A percentile compares a stretch with the other conserved stretches of the same genome.
phyloP scores from a whole-genome alignment of 345 rosid species.

The Eucalyptus tenuipes region DNA sequence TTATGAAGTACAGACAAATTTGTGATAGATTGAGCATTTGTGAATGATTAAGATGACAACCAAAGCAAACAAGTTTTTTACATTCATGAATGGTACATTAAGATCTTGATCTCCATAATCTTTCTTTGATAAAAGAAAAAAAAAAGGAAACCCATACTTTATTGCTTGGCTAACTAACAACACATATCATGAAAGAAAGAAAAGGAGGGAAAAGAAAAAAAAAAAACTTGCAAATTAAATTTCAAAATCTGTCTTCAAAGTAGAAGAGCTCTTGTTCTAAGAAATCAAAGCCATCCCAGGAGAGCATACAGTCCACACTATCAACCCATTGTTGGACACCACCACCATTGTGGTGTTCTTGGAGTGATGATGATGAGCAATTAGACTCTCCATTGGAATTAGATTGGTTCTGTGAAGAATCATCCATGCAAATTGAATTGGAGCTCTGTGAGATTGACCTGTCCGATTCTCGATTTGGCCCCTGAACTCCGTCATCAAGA shows the following conservation, averaged over 20 bases:
- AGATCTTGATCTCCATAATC: background rate
- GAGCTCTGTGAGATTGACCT: conserved; percentile 23
- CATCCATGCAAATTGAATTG: conserved; percentile 3
- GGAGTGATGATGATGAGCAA: conserved; percentile 1
- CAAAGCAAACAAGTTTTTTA: background rate
- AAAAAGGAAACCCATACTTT: background rate
- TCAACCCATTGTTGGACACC: conserved; percentile 41
- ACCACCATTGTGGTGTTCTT: background rate
- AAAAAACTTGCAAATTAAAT: conserved; percentile 7
- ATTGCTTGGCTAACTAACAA: background rate
- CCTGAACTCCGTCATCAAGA: conserved; percentile 19
- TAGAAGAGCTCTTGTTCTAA: conserved; percentile 15
- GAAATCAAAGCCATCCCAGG: conserved; percentile 43
- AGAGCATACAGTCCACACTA: conserved; percentile 42
- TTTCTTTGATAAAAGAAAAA: background rate
- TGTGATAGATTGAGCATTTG: background rate
- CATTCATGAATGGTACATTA: background rate
- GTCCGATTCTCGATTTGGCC: conserved; percentile 8
- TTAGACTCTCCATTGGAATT: conserved; percentile 14
- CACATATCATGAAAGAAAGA: background rate
- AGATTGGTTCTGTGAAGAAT: conserved; percentile 5
- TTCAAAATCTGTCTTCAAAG: background rate
- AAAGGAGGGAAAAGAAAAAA: background rate
- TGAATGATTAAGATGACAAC: background rate
- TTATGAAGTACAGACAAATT: background rate